Conservation (phyloP, 1,139 yeast species). For the Hansenula lynferdii region DNA sequence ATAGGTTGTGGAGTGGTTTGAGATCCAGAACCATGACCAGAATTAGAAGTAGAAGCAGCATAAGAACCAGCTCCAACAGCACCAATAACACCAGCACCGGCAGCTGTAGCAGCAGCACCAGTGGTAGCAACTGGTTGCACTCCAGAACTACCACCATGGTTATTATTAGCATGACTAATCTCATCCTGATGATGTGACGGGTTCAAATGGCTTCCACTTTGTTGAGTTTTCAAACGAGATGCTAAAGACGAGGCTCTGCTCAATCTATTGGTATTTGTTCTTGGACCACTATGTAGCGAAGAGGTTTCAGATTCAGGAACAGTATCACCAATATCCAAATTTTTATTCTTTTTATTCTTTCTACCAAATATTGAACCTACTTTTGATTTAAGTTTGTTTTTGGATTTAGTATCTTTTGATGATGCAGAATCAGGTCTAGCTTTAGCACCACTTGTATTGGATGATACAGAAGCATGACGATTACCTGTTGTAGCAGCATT, state of each 20-base stretch:
- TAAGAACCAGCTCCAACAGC: not conserved
- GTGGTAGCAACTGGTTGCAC: not conserved
- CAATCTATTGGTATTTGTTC: constrained; percentile 9
- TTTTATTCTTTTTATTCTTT: constrained; percentile 38
- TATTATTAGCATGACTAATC: not conserved
- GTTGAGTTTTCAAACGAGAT: constrained; percentile 7
- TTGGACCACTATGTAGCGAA: constrained; percentile 11
- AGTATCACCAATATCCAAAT: constrained; percentile 7
- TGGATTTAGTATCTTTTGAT: constrained; percentile 11
- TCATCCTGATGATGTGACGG: not conserved
- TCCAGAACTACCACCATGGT: constrained; percentile 1
- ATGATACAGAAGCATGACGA: too few species aligned
- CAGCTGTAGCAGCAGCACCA: constrained; percentile 5
- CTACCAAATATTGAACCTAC: constrained; percentile 85
- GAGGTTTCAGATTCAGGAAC: constrained; percentile 22
- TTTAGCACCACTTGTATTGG: too few species aligned
- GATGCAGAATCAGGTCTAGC: constrained; percentile 1
- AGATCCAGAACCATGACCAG: constrained; percentile 1
- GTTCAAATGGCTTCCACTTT: not conserved
- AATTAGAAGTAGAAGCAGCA: not conserved
- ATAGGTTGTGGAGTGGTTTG: not conserved
- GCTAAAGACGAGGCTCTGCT: constrained; percentile 19
- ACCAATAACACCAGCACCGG: not conserved
- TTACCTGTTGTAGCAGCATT: constrained; percentile 8
- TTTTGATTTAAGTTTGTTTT: constrained; percentile 54